phyloP scores from a whole-genome alignment of 331 rosid genomes.

The Malus hybrid region DNA sequence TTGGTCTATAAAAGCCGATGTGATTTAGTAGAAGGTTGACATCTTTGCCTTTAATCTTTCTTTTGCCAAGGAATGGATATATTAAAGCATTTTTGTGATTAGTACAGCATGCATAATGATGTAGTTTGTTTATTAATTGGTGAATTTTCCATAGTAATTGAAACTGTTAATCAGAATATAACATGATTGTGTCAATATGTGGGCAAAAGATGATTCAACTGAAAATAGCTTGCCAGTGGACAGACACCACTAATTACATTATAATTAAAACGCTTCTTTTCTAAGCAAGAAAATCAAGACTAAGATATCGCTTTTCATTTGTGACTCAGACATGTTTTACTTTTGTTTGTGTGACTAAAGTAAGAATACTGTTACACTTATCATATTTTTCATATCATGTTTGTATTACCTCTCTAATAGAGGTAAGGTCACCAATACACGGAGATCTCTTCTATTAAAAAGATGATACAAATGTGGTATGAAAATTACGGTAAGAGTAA shows the following conservation, averaged over 20 bases:
- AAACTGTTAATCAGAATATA: neutral
- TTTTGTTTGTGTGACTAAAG: neutral
- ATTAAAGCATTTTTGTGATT: neutral
- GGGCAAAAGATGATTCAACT: conserved; percentile 1
- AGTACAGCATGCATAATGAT: neutral
- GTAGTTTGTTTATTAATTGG: neutral
- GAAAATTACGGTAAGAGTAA: too few species aligned
- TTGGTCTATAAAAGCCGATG: too few species aligned
- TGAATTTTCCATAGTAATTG: neutral
- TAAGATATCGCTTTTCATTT: conserved; percentile 5
- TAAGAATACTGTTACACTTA: neutral
- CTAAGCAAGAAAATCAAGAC: conserved; percentile 10
- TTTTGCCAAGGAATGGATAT: neutral
- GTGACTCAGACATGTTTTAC: neutral
- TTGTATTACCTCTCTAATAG: too few species aligned
- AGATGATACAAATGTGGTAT: too few species aligned
- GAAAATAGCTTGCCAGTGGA: conserved; percentile 4
- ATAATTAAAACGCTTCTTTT: conserved; percentile 15
- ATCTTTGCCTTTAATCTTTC: neutral
- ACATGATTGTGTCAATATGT: conserved; percentile 9
- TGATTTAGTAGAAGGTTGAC: neutral
- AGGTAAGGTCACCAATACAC: too few species aligned
- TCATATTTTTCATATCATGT: too few species aligned
- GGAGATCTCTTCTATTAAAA: too few species aligned
- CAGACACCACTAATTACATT: conserved; percentile 23